These are phyloP conservation scores for Cryptosporidium sp. DNA, from an alignment of 169 alveolate genomes.

Conservation along the genomic window DNA sequence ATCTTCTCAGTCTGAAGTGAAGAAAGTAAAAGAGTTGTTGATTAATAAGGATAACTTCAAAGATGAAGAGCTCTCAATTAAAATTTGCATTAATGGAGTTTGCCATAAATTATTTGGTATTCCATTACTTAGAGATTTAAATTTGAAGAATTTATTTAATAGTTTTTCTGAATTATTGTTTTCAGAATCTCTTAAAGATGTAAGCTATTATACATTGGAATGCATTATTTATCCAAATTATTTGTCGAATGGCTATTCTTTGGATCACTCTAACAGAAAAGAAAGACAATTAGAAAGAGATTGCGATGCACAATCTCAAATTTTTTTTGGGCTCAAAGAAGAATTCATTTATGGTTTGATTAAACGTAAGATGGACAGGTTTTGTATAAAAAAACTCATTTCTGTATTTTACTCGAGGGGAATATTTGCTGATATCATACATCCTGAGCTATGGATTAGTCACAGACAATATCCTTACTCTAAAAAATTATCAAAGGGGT, in stretches of 20 bases:
- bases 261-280: neutral
- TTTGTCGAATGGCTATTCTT: neutral
- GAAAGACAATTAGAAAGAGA: neutral
- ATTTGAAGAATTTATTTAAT: constrained; percentile 21
- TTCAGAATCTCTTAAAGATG: neutral
- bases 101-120: constrained; percentile 1
- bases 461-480: constrained; percentile 32
- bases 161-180: constrained; percentile 8
- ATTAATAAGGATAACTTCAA: neutral
- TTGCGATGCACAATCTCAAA: neutral
- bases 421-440: neutral
- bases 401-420: neutral
- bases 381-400: constrained; percentile 3
- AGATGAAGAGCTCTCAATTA: neutral
- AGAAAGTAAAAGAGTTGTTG: neutral
- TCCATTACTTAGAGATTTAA: constrained; percentile 14
- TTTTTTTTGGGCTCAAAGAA: constrained; percentile 64
- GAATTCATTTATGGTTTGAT: neutral
- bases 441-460: constrained; percentile 38
- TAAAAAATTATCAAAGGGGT: neutral
- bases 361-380: neutral
- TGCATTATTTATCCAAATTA: constrained; percentile 13
- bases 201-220: neutral
- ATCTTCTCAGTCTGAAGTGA: neutral
- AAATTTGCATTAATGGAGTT: neutral